A percentile compares a stretch with the other conserved stretches of the same genome.
phyloP scores from a whole-genome alignment of 2,329 filamentous ascomycete species.

The Ophiostoma montium region DNA sequence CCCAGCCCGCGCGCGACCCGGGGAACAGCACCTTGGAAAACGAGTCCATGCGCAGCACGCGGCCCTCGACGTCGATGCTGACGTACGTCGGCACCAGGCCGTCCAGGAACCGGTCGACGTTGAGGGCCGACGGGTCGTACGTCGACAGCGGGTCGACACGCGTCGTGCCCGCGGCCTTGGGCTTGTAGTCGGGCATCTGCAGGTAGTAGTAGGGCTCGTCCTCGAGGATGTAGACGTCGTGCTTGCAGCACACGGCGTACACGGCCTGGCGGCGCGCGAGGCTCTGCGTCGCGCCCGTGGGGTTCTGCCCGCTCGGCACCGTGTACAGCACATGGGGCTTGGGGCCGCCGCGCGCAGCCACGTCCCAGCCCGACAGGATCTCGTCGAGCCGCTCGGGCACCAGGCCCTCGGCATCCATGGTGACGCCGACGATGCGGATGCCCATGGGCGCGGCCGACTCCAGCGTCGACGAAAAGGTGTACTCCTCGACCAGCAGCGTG shows the following conservation, averaged over 20 bases:
- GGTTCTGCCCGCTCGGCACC: slow-evolving; percentile 71
- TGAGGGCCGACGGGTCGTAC: neutral
- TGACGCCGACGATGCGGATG: slow-evolving; percentile 34
- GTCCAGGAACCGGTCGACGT: slow-evolving; percentile 52
- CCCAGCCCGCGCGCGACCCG: slow-evolving; percentile 72
- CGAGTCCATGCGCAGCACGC: slow-evolving; percentile 80
- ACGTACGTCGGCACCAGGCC: slow-evolving; percentile 61
- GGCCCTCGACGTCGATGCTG: slow-evolving; percentile 71
- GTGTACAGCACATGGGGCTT: slow-evolving; percentile 46
- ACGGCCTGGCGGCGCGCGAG: slow-evolving; percentile 52
- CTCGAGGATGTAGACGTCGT: slow-evolving; percentile 77
- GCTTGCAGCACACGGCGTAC: slow-evolving; percentile 66
- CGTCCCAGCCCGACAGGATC: slow-evolving; percentile 36
- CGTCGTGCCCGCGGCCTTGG: slow-evolving; percentile 17
- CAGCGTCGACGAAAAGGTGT: slow-evolving; percentile 66
- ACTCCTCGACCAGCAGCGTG: slow-evolving; percentile 74
- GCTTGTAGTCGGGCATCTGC: slow-evolving; percentile 64
- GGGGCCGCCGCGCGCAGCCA: slow-evolving; percentile 24
- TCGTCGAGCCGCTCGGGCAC: slow-evolving; percentile 37
- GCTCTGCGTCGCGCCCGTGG: slow-evolving; percentile 72
- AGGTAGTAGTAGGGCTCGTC: slow-evolving; percentile 94
- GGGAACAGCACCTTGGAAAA: slow-evolving; percentile 87
- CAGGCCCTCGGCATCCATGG: slow-evolving; percentile 39
- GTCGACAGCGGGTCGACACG: neutral
- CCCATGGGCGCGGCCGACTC: slow-evolving; percentile 43